Evolutionary conservation across 2,329 filamentous ascomycete species (phyloP), one percentile per base, ranked within the genome.

Genomic region (Chrysoporthe deuterocubensis): DNA sequence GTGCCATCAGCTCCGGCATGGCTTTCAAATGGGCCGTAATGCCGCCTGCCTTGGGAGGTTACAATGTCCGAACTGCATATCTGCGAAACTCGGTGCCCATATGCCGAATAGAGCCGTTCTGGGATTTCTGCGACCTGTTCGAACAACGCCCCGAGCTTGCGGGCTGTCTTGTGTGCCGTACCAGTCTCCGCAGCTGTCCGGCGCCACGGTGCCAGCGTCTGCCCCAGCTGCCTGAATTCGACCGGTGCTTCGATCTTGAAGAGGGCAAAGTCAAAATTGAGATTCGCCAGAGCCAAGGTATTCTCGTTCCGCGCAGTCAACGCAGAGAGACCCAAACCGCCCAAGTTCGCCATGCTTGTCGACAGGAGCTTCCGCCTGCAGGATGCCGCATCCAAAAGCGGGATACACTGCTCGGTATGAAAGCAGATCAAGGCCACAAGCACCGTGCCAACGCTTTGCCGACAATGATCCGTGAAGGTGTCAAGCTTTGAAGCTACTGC

Each of bases 1-100:
- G 78, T 78, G 1, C 71, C 76, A 65, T 80, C 78, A 0, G 70
- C 44, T 0, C 78, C 77, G 4, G 70, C 70, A 21, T 75, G 64
- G 2, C n/a, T 16, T 32, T 42, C 1, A 4, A 61, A 60, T 4
- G 46, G 11, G 8, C 62, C 62, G 18, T n/a, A 52, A 1, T 11
- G 4, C 13, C 13, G 9, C 2, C 18, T 32, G 3, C 14, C 26
- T 11, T 32, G 16, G 8, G 21, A 8, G 16, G 2, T 52, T 8
- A n/a, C 52, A 2, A 16, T 16, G 2, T 34, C 26, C 0, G 62
- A 43, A 3, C 6, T 18, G 16, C 44, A 42, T 1, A 65, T 65
- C 14, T 65, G 44, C 3, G 64, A 60, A 1, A 61, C 64, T 1
- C 64, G 56, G 1, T 4, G 3, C 11, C 64, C 56, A 14, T 60